These are phyloP conservation scores for Pythium scleroteichum DNA, from an alignment of 352 stramenopile species.

Conservation along the genomic window DNA sequence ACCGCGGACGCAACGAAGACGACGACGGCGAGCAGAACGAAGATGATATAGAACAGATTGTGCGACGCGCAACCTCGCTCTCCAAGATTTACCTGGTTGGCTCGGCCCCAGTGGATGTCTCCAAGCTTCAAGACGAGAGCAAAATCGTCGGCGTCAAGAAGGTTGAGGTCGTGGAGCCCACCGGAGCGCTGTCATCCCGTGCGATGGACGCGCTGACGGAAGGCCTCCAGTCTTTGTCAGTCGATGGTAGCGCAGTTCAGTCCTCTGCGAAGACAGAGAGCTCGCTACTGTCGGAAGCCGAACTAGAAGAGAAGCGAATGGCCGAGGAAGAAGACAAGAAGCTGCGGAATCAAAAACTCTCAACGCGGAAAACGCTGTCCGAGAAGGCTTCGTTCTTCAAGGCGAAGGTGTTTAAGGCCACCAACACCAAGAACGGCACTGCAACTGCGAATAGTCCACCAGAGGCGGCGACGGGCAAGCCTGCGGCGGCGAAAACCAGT, in stretches of 20 bases:
- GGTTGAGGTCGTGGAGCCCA: conserved; percentile 70
- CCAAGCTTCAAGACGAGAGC: conserved; percentile 73
- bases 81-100: conserved; percentile 87
- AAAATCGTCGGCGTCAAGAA: conserved; percentile 80
- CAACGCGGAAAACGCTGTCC: conserved; percentile 58
- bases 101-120: conserved; percentile 79
- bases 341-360: conserved; percentile 73
- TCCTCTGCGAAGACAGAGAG: conserved; percentile 18
- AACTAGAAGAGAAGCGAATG: conserved; percentile 87
- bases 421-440: not conserved
- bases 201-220: conserved; percentile 79
- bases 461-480: not conserved
- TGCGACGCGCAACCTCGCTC: conserved; percentile 67
- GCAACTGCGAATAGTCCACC: conserved; percentile 1
- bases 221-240: conserved; percentile 62
- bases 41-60: conserved; percentile 48
- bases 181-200: conserved; percentile 68
- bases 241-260: conserved; percentile 46
- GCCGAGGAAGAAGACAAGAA: conserved; percentile 87
- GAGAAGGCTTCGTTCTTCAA: conserved; percentile 74
- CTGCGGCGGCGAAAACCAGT: not conserved
- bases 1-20: conserved; percentile 12
- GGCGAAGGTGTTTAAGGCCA: conserved; percentile 70
- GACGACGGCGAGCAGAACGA: conserved; percentile 21
- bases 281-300: conserved; percentile 69